These are phyloP conservation scores for Dactylella cylindrospora DNA, from an alignment of 2,329 filamentous ascomycete genomes.

Conservation along the genomic window DNA sequence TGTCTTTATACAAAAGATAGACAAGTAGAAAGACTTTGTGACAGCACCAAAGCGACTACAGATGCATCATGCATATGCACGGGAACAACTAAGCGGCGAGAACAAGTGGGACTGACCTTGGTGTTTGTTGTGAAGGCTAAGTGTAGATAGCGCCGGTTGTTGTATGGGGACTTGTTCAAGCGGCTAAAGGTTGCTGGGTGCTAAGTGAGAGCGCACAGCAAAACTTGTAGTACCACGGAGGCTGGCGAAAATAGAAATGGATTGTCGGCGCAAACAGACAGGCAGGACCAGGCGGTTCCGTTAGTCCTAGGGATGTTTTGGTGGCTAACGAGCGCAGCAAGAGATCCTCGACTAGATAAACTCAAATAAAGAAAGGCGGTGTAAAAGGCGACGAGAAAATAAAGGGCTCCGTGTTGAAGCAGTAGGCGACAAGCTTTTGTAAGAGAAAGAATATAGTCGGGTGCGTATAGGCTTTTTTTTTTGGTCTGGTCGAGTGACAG, in stretches of 20 bases:
- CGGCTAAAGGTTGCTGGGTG: slow-evolving; percentile 43
- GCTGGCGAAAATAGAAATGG: slow-evolving; percentile 28
- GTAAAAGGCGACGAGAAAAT: slow-evolving; percentile 2
- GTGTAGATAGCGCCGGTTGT: slow-evolving; percentile 34
- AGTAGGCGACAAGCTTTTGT: slow-evolving; percentile 25
- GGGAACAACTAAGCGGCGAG: slow-evolving; percentile 37
- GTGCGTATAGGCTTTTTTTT: no score
- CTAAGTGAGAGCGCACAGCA: slow-evolving; percentile 37
- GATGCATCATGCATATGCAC: slow-evolving; percentile 39
- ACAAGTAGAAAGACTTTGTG: not conserved
- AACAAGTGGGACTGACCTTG: slow-evolving; percentile 30
- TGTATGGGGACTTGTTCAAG: slow-evolving; percentile 42
- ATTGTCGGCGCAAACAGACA: slow-evolving; percentile 21
- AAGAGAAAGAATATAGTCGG: no score
- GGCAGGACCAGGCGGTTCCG: not conserved
- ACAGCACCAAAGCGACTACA: slow-evolving; percentile 26
- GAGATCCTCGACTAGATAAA: no score
- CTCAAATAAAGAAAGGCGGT: not conserved
- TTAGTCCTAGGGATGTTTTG: slow-evolving; percentile 2
- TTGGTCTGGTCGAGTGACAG: not conserved
- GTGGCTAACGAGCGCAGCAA: slow-evolving; percentile 28
- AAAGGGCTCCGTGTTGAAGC: slow-evolving; percentile 6
- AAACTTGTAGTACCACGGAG: slow-evolving; percentile 21
- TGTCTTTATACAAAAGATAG: slow-evolving; percentile 41
- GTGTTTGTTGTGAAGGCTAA: slow-evolving; percentile 27